phyloP scores from a whole-genome alignment of 371 early-diverging fungal species.

The Mucor mucedo region DNA sequence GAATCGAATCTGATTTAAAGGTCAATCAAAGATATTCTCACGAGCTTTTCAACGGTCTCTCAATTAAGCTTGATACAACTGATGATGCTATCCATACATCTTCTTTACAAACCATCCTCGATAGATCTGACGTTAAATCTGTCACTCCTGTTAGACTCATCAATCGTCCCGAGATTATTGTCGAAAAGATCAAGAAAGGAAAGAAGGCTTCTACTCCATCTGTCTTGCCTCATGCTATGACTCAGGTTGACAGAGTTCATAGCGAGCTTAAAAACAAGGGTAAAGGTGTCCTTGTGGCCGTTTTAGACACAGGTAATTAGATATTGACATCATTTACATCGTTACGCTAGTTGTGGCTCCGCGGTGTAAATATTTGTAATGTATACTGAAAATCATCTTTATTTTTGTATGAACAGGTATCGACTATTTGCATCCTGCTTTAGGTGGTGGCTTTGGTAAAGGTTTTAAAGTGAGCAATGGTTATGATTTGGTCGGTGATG shows the following conservation, averaged over 20 bases:
- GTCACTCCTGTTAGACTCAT: constrained; percentile 38
- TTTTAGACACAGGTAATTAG: constrained; percentile 69
- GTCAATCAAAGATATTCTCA: constrained; percentile 37
- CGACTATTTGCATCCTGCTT: constrained; percentile 72
- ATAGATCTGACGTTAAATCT: constrained; percentile 28
- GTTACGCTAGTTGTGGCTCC: not conserved
- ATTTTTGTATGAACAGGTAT: constrained; percentile 40
- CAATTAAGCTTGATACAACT: constrained; percentile 31
- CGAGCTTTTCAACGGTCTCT: constrained; percentile 39
- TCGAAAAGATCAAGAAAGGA: not conserved
- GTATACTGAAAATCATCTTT: constrained; percentile 1
- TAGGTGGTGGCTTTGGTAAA: constrained; percentile 73
- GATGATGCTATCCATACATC: constrained; percentile 21
- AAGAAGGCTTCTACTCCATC: constrained; percentile 13
- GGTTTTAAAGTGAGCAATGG: constrained; percentile 63
- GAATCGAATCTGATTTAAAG: constrained; percentile 29
- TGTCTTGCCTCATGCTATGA: constrained; percentile 43
- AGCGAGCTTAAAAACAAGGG: constrained; percentile 56
- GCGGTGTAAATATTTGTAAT: not conserved
- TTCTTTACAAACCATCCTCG: constrained; percentile 27
- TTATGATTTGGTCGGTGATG: constrained; percentile 66
- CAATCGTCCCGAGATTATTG: constrained; percentile 33
- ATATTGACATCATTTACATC: not conserved
- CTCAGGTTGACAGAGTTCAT: constrained; percentile 51
- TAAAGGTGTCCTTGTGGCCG: constrained; percentile 73